phyloP scores from a whole-genome alignment of 2,329 filamentous ascomycete species.

The Aspergillus ustus region DNA sequence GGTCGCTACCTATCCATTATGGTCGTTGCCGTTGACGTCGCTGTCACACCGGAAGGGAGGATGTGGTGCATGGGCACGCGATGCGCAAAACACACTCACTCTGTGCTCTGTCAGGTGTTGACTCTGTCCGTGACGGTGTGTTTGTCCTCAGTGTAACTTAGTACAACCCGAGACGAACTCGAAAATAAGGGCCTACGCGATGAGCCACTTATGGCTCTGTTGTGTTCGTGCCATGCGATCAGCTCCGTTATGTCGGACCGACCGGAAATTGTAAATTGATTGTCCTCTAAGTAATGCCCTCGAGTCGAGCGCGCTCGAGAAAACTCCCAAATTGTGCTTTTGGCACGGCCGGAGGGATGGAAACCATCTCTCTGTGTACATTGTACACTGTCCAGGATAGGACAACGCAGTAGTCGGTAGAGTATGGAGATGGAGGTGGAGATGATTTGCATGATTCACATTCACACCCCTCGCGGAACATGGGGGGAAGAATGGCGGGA shows the following conservation, averaged over 20 bases:
- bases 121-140: no score
- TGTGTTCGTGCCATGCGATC: background rate
- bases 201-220: background rate
- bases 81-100: background rate
- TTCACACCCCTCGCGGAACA: background rate
- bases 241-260: background rate
- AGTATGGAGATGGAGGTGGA: background rate
- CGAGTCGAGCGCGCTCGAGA: background rate
- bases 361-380: background rate
- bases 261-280: background rate
- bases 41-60: background rate
- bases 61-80: background rate
- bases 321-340: no score
- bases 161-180: background rate
- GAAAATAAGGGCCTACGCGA: background rate
- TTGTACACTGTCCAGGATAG: background rate
- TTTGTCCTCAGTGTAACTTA: background rate
- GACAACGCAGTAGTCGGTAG: background rate
- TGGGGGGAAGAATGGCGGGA: background rate
- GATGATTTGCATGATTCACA: background rate
- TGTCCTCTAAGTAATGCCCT: background rate
- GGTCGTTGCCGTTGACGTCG: no score
- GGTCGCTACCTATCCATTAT: no score
- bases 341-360: no score
- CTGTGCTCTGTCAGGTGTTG: background rate